Evolutionary conservation across 345 rosid genomes (phyloP), one percentile per base, ranked within the genome.

Genomic region (Brassica nigra): DNA sequence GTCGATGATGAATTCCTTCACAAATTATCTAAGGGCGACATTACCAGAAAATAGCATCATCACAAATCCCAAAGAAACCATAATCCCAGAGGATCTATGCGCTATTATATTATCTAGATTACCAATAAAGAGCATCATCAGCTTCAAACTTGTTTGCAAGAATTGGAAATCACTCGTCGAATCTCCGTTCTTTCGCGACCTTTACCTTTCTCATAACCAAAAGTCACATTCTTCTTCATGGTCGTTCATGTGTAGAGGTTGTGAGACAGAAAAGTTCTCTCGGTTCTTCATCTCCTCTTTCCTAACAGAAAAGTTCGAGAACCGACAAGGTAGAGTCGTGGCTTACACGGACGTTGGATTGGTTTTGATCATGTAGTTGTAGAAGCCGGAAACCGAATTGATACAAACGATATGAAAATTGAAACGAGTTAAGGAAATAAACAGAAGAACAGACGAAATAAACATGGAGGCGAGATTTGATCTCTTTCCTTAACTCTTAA

Each of bases 31-130:
- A 36, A 36, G 39, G 39, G 39, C 39, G 8, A 36, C 39, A 36
- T 6, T 36, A 36, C 39, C 39, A 36, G 39, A 36, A 36, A 36
- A 36, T 36, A 36, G 39, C 39, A 36, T 36, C 39, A 36, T 36
- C 39, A 36, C 39, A 36, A 36, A 7, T 5, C 39, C 39, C 39
- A 36, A 36, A 36, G 39, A 36, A 36, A 36, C 39, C 8, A 36
- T 36, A 36, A 36, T 36, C 39, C 39, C 36, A 4, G 36, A 37
- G 57, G 76, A 61, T 72, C 36, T 72, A 1, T 72, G 67, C 34
- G 57, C 18, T 8, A 27, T 59, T 0, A 37, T 72, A 71, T 23
- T 58, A 0, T 7, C 55, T 7, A 58, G 36, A 36, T 23, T 71
- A 14, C 76, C 68, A 2, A 2, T 61, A 37, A 62, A 42, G 42